Conservation (phyloP, 148 eudicot species). For the Fallopia convolvulus region DNA sequence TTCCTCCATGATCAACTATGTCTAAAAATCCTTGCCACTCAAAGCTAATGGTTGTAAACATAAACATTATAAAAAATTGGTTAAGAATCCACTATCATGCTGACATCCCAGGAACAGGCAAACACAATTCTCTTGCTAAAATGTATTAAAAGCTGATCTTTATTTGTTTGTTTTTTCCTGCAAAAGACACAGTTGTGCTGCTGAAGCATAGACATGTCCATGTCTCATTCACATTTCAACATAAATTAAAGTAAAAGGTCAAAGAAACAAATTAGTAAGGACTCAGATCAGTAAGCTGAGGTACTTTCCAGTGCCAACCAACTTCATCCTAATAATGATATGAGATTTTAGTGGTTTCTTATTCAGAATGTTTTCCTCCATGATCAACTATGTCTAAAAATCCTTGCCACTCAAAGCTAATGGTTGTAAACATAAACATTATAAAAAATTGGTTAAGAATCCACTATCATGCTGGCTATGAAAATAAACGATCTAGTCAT, state of each 20-base stretch:
- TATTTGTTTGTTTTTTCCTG: too few relatives aligned
- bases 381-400: not conserved
- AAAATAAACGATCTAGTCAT: not conserved
- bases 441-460: not conserved
- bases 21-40: not conserved
- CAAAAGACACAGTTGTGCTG: not conserved
- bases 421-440: not conserved
- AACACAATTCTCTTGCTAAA: too few relatives aligned
- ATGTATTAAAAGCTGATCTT: too few relatives aligned
- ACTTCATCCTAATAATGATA: not conserved
- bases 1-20: not conserved
- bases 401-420: not conserved
- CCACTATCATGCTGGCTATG: not conserved
- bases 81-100: not conserved
- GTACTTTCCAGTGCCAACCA: not conserved
- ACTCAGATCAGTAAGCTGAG: not conserved
- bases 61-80: not conserved
- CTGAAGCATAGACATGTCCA: not conserved
- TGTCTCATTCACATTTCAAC: not conserved
- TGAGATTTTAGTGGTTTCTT: not conserved
- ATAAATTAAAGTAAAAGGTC: not conserved
- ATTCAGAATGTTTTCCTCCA: not conserved
- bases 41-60: not conserved
- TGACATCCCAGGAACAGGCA: not conserved
- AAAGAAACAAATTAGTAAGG: not conserved